Evolutionary conservation across 2,329 filamentous ascomycete species (phyloP).

Genomic region (Colletotrichum sp.): DNA sequence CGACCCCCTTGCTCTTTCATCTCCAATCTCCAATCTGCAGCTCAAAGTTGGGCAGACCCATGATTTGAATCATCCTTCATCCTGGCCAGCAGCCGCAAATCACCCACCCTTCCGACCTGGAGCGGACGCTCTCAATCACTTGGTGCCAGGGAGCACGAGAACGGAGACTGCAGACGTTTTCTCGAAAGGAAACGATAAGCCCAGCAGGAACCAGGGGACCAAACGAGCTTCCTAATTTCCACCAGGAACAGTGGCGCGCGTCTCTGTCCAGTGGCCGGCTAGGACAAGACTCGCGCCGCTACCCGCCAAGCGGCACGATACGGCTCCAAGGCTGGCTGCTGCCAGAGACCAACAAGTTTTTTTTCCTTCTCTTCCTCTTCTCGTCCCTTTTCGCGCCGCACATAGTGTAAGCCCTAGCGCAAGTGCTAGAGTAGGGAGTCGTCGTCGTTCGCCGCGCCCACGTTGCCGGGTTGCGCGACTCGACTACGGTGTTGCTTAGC

Average conservation of each 20-base stretch:
- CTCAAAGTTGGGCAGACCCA: neutral
- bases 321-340: neutral
- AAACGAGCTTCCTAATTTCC: conserved; percentile 18
- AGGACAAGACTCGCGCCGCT: neutral
- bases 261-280: neutral
- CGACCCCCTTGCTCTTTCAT: neutral
- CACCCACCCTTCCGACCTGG: neutral
- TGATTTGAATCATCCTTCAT: neutral
- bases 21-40: neutral
- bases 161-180: neutral
- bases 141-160: neutral
- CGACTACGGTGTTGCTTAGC: neutral
- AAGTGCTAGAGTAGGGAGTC: conserved; percentile 2
- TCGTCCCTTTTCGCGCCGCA: neutral
- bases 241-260: conserved; percentile 16
- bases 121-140: neutral
- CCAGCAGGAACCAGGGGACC: neutral
- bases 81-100: neutral
- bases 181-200: neutral
- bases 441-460: neutral
- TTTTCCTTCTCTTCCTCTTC: neutral
- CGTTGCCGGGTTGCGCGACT: conserved; percentile 13
- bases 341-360: neutral
- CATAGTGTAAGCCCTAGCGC: conserved; percentile 7
- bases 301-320: conserved; percentile 15